Percentiles rank a stretch among this genome's conserved stretches.
These are phyloP conservation scores for Xylaria intraflava DNA, from an alignment of 495 filamentous ascomycete genomes.

Conservation along the genomic window DNA sequence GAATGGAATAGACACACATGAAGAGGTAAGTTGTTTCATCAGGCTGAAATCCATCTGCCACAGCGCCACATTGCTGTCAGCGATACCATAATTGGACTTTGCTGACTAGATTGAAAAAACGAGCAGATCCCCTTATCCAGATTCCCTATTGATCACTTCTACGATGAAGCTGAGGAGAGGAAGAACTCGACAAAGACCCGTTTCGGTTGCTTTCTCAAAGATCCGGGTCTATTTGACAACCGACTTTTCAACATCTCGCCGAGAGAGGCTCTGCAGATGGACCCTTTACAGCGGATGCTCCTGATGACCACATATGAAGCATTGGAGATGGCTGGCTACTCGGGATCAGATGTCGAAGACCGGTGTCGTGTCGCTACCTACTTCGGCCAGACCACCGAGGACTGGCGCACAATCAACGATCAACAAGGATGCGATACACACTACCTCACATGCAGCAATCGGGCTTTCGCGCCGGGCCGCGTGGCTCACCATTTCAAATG, in stretches of 20 bases:
- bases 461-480: slow-evolving; percentile 56
- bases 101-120: background rate
- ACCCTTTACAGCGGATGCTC: slow-evolving; percentile 66
- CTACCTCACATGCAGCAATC: slow-evolving; percentile 67
- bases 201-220: slow-evolving; percentile 68
- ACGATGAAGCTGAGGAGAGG: slow-evolving; percentile 55
- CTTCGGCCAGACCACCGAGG: slow-evolving; percentile 75
- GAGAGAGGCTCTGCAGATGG: slow-evolving; percentile 65
- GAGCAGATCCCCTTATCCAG: slow-evolving; percentile 22
- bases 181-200: slow-evolving; percentile 63
- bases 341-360: slow-evolving; percentile 25
- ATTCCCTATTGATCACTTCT: slow-evolving; percentile 59
- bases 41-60: too few relatives aligned
- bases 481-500: slow-evolving; percentile 39
- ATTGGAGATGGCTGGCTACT: slow-evolving; percentile 65
- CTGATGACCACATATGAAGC: slow-evolving; percentile 69
- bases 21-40: slow-evolving; percentile 22
- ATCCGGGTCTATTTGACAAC: slow-evolving; percentile 65
- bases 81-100: too few relatives aligned
- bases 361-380: slow-evolving; percentile 74
- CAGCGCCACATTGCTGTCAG: too few relatives aligned
- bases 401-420: slow-evolving; percentile 70
- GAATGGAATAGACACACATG: slow-evolving; percentile 36
- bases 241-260: slow-evolving; percentile 80
- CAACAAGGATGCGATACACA: slow-evolving; percentile 72